phyloP scores from a whole-genome alignment of 108 stramenopile species.

The Skeletonema tropicum region DNA sequence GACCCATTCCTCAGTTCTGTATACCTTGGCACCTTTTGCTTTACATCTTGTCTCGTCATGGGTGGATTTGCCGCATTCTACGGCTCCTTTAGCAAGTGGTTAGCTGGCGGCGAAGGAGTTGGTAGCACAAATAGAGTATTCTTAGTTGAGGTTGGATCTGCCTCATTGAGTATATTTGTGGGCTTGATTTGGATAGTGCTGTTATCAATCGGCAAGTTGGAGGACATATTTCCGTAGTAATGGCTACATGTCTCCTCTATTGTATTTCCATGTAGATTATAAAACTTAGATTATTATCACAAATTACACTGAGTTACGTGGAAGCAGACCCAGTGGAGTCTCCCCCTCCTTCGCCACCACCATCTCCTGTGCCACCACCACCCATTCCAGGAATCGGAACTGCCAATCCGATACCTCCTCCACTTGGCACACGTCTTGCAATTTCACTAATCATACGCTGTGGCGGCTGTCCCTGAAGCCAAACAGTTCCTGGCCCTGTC shows the following conservation, averaged over 20 bases:
- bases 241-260: not conserved
- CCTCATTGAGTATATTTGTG: constrained; percentile 66
- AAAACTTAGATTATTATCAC: not conserved
- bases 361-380: constrained; percentile 52
- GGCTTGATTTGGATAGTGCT: constrained; percentile 69
- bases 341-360: constrained; percentile 25
- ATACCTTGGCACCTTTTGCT: constrained; percentile 69
- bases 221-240: constrained; percentile 60
- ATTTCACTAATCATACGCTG: constrained; percentile 91
- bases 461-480: constrained; percentile 91
- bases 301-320: not conserved
- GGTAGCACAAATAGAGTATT: constrained; percentile 39
- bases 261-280: constrained; percentile 1
- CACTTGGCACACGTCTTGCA: constrained; percentile 78
- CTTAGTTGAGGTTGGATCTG: constrained; percentile 60
- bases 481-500: constrained; percentile 77
- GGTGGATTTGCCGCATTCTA: constrained; percentile 67
- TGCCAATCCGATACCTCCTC: constrained; percentile 60
- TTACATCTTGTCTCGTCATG: constrained; percentile 64
- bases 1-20: constrained; percentile 48
- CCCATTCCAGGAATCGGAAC: constrained; percentile 60
- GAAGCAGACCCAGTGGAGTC: constrained; percentile 17
- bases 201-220: constrained; percentile 57
- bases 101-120: constrained; percentile 24
- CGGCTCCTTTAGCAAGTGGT: constrained; percentile 41